Base-by-base conservation (phyloP, 1,139 yeast species). In the Pichia sp. region DNA sequence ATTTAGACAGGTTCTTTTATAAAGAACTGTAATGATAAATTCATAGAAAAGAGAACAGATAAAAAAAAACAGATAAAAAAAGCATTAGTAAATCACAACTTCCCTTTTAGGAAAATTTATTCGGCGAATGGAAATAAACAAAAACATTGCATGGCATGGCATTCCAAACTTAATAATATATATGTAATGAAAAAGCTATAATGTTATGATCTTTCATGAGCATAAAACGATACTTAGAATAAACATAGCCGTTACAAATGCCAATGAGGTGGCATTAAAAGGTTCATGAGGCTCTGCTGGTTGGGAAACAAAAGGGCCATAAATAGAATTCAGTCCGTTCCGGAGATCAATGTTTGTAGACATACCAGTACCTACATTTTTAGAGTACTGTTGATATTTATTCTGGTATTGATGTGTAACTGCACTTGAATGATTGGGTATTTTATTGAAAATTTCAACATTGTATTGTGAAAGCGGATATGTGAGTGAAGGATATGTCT, bases 301-400 rank as follows among this genome's bases (percentile, higher is more conserved):
- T 5, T 43, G 43, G 6, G 40, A 33, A n/a, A 52, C 51, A 37
- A 52, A 43, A 7, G 52, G 47, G 5, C 54, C 54, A n/a, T 43
- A 46, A 25, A 49, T 44, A 1, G 18, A 38, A 5, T 34, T 32
- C 18, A 18, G 18, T 18, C 18, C 18, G 18, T 18, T 18, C 18
- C 18, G 18, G 18, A 18, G 18, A 18, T 18, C 18, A 18, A 18
- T 18, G 18, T 18, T 18, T 18, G 18, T 18, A 18, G 18, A 18
- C 18, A 18, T 18, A 18, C 18, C 18, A 18, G 18, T 18, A 18
- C 18, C 18, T 18, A 18, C 18, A 18, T 18, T 18, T 18, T 18
- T 18, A 18, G 18, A 18, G 18, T 18, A 18, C 18, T 18, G 18
- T 18, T 18, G 18, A 18, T 18, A 18, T 18, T 18, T 18, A 18